Base-by-base conservation (phyloP, 169 alveolate genomes). In the Babesia microti region DNA sequence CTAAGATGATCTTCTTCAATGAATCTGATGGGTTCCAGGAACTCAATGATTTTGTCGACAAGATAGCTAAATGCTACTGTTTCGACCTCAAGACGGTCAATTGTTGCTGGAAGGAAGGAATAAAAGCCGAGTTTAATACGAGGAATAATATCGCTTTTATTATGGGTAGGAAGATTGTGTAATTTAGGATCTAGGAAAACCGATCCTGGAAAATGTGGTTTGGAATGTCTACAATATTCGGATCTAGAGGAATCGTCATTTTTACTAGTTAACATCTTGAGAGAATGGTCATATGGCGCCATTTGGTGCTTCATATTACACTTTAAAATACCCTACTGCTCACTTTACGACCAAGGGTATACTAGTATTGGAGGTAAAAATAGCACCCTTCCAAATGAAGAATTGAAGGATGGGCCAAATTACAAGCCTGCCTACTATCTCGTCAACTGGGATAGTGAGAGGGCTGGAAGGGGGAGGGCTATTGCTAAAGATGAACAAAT, bases 251-350 rank as follows among this genome's bases (percentile, higher is more conserved):
- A 28, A 39, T 42, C 65, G 29, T 56, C 59, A 21, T 76, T 70
- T 39, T 41, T 40, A 30, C 57, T 70, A 36, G 48, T 69, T 28
- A 63, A 70, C 22, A 81, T 81, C 6, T 28, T 76, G 15, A 40
- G 58, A 43, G 39, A 69, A 59, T 76, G 86, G 86, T 56, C 72
- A 4, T 76, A 69, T 41, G 82, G 81, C 32, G 86, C 71, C 43
- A 55, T 76, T 3, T 76, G 86, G 86, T 66, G 72, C 36, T 76
- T 76, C 47, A 30, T 76, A 32, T 27, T 60, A 29, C 56, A 58
- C 52, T 76, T 58, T 39, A 49, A 68, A 30, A 43, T 76, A 36
- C 79, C 63, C 41, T 76, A 76, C 60, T 76, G 86, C 42, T 35
- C 45, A 18, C 59, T 76, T 28, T 76, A 76, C 48, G 67, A 76